phyloP scores from a whole-genome alignment of 2,329 filamentous ascomycete genomes.

The Mycosphaerella sp. region DNA sequence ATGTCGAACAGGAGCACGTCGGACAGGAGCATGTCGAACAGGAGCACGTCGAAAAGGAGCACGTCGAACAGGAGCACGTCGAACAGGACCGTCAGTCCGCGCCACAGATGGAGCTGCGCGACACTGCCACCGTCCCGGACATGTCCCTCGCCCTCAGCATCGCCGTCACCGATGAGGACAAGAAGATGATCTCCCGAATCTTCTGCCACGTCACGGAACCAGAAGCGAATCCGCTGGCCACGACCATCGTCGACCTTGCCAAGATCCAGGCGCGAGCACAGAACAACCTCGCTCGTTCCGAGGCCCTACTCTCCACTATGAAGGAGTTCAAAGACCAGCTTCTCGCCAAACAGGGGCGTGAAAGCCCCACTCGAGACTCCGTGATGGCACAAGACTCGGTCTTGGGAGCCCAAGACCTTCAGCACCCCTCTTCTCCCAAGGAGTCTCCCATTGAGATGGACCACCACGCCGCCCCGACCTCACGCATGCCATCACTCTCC shows the following conservation, averaged over 20 bases:
- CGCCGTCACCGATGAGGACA: slow-evolving; percentile 1
- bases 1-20: no score
- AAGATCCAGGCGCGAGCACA: slow-evolving; percentile 10
- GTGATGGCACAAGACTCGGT: not conserved
- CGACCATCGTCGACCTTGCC: slow-evolving; percentile 12
- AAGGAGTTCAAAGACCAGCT: not conserved
- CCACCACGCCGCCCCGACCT: no score
- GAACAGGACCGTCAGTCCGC: no score
- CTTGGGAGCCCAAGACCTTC: not conserved
- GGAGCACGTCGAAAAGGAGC: no score
- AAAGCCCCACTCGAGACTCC: not conserved
- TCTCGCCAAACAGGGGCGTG: not conserved
- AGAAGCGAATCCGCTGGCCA: slow-evolving; percentile 1
- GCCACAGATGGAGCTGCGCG: no score
- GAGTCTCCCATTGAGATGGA: not conserved
- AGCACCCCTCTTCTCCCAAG: not conserved
- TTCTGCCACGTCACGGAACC: slow-evolving; percentile 2
- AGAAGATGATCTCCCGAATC: not conserved
- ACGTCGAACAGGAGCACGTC: no score
- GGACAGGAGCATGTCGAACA: no score
- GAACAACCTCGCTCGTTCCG: not conserved
- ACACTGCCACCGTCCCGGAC: not conserved
- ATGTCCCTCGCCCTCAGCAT: not conserved
- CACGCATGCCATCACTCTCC: not conserved
- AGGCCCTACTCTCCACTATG: not conserved